Evolutionary conservation across 2,329 filamentous ascomycete genomes (phyloP), one percentile per base, ranked within the genome.

Genomic region (Hymenotorrendiella dingleyae): DNA sequence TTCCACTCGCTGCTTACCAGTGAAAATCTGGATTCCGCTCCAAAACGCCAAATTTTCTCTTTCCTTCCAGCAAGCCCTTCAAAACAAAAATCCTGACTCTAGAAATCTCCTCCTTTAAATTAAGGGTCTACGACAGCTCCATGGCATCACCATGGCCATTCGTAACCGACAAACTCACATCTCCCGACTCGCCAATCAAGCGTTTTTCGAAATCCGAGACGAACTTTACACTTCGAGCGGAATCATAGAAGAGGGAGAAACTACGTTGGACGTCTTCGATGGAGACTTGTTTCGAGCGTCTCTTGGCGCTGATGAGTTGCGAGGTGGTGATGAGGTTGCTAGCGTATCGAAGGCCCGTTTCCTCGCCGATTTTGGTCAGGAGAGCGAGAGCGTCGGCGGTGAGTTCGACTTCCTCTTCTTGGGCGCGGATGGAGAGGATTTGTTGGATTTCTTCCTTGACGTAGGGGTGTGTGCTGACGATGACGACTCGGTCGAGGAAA

Each of bases 281-380:
- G 44, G 76, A 79, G 36, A 98, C 86, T 59, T 91, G 83, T 65
- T 86, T 87, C 12, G 84, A 83, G 59, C 82, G 84, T 53, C 90
- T 80, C 75, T 96, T 97, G 58, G 86, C 81, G 49, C 80, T 81
- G 37, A 97, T 76, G 33, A 98, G 76, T 64, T 94, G 85, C 4
- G 88, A 93, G 2, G 93, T 96, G 17, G 86, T 94, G 66, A 98
- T 96, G 43, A 98, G 81, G 63, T 98, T 96, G 70, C 88, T 94
- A n/a, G 90, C 91, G 63, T 98, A 98, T 55, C 93, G 78, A 38
- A 98, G 73, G 19, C 91, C 91, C 1, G 89, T 83, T 65, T 98
- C 93, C 59, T 90, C 78, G 22, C 90, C 93, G 57, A 97, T 94
- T 72, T 97, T 97, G 49, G 93, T 94, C 27, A 98, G 77, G 11